Base-by-base conservation (phyloP, 441 rosid species). In the Populus hybrid region DNA sequence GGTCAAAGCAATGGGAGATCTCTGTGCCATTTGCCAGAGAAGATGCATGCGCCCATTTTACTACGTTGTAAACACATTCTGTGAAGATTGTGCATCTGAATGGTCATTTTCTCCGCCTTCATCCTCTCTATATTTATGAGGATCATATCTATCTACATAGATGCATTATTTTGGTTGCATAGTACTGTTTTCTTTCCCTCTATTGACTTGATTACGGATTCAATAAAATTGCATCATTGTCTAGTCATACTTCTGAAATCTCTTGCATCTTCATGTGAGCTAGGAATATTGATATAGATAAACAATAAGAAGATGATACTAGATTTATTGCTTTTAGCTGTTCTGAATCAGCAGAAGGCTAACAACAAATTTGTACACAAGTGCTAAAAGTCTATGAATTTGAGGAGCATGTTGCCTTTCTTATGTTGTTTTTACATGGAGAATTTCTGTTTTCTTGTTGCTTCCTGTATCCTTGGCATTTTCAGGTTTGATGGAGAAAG, bases 401-500 rank as follows among this genome's bases (percentile, higher is more conserved):
- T 26, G n/a, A 21, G 11, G 0, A 4, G 19, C 19, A 23, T 65
- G 1, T 57, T 57, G 34, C 67, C 65, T 35, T 21, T 50, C 11
- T 16, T 9, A 16, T 28, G 30, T 3, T 28, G 30, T 28, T 28
- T 28, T 28, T 28, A 28, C 30, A 28, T 28, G 30, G 4, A 28
- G 30, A 30, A 30, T 30, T 30, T 30, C 30, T 8, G 9, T 75
- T 68, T 53, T 68, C 24, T 19, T 23, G 59, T 3, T 34, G 32
- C 76, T 67, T 75, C 70, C 8, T 78, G 64, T 61, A 24, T 75
- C 21, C 8, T 28, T 46, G 6, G 28, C 24, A 26, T 73, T 82
- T 84, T 77, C 89, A 90, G 97, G 97, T 88, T 88, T 65, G 93
- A 89, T 81, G 80, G 89, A 82, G 93, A 88, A 84, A 83, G 93